These are phyloP conservation scores for Cornus suecica DNA, from an alignment of 148 eudicot genomes.

Conservation along the genomic window DNA sequence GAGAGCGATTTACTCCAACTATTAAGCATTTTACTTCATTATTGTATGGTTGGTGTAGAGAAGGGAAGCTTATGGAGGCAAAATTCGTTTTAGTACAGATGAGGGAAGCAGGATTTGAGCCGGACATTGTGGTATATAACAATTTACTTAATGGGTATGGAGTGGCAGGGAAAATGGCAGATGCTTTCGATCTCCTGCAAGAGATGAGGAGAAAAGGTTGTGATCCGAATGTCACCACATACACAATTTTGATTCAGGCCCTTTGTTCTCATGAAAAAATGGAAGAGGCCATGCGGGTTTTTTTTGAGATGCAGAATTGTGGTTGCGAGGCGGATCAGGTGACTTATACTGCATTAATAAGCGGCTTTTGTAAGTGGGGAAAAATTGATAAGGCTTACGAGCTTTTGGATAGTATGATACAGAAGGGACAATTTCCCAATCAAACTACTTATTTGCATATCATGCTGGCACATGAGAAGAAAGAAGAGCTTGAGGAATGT, in stretches of 20 bases:
- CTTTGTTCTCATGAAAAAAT: slow-evolving; percentile 70
- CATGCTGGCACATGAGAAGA: slow-evolving; percentile 85
- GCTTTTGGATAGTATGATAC: slow-evolving; percentile 69
- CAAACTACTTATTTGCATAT: slow-evolving; percentile 66
- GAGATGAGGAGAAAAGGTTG: slow-evolving; percentile 94
- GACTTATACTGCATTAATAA: slow-evolving; percentile 73
- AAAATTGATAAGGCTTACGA: slow-evolving; percentile 68
- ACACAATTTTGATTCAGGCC: slow-evolving; percentile 81
- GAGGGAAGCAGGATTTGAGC: slow-evolving; percentile 81
- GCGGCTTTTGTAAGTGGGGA: slow-evolving; percentile 83
- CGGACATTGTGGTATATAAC: slow-evolving; percentile 86
- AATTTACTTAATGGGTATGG: slow-evolving; percentile 85
- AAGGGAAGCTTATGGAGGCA: slow-evolving; percentile 86
- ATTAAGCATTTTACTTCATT: slow-evolving; percentile 87
- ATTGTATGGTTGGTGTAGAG: slow-evolving; percentile 89
- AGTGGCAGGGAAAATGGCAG: slow-evolving; percentile 72
- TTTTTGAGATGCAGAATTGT: slow-evolving; percentile 59
- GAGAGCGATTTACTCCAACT: slow-evolving; percentile 61
- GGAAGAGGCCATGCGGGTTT: slow-evolving; percentile 76
- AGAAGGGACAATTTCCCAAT: slow-evolving; percentile 62
- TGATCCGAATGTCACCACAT: slow-evolving; percentile 80
- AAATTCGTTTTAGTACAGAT: slow-evolving; percentile 80
- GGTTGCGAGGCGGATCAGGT: slow-evolving; percentile 83
- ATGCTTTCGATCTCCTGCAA: slow-evolving; percentile 81
- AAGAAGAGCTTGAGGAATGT: slow-evolving; percentile 84